Evolutionary conservation across 2,329 filamentous ascomycete species (phyloP), one percentile per base, ranked within the genome.

Genomic region (Lecanicillium sp.): DNA sequence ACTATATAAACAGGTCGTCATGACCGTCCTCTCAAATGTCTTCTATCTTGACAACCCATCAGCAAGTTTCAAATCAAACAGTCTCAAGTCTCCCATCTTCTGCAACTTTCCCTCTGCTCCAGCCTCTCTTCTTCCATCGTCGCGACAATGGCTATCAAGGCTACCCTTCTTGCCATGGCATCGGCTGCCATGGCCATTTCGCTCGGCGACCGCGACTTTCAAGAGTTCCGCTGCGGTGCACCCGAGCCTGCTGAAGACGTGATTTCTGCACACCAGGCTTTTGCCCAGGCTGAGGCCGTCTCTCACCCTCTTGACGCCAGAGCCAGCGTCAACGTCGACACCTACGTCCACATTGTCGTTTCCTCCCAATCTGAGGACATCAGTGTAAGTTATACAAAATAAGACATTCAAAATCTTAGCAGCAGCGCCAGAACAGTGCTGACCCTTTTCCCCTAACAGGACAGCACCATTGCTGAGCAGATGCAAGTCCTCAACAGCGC

Each of bases 301-400:
- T 9, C 19, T 22, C 27, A 30, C 29, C 29, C 20, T 20, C 19
- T 19, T 7, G 19, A 16, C 5, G 14, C 32, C 16, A 29, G 11
- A 9, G 35, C 18, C 27, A 31, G 29, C 9, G 13, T 34, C 31
- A 25, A 18, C 13, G 34, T 41, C 7, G 33, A 33, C 3, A 19
- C 22, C n/a, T 41, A 37, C 19, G 9, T 41, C 16, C 39, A 41
- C 17, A 34, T 41, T 18, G 22, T 41, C 22, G 29, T 34, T 16
- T 12, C 15, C 15, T 37, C 33, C 9, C 3, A 29, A 8, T 25
- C 22, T 25, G 19, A 33, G 22, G 6, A 25, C 29, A 29, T 41
- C 22, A 36, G 33, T 30, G 39, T 41, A 41, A 34, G 39, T 29
- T n/a, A n/a, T n/a, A n/a, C n/a, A n/a, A n/a, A n/a, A n/a, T n/a